Evolutionary conservation across 2,329 filamentous ascomycete species (phyloP).

Genomic region (Alternaria panax): DNA sequence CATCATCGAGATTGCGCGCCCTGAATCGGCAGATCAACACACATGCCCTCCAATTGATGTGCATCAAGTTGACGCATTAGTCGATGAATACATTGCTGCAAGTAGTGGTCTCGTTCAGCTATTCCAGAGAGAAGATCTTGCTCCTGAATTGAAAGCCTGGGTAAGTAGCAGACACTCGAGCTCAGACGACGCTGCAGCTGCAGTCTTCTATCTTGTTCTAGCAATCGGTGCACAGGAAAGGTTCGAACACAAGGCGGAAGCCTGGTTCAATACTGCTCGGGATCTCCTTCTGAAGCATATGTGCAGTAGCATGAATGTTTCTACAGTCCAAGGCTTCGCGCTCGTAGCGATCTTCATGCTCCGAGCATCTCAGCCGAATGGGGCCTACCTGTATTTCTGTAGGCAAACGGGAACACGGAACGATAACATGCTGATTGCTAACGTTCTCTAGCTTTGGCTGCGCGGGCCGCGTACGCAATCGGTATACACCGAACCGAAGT

Average conservation of each 20-base stretch:
- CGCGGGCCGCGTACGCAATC: constrained; percentile 61
- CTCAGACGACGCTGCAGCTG: constrained; percentile 53
- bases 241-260: constrained; percentile 54
- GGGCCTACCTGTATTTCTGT: constrained; percentile 61
- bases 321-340: constrained; percentile 61
- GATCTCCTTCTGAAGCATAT: constrained; percentile 56
- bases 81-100: constrained; percentile 55
- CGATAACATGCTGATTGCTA: not conserved
- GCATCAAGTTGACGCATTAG: constrained; percentile 52
- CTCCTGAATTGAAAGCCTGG: constrained; percentile 40
- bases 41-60: constrained; percentile 33
- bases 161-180: constrained; percentile 15
- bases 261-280: constrained; percentile 57
- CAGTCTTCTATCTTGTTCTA: constrained; percentile 60
- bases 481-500: constrained; percentile 62
- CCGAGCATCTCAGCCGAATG: constrained; percentile 60
- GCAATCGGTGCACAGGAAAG: constrained; percentile 58
- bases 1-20: constrained; percentile 42
- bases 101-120: constrained; percentile 59
- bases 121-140: constrained; percentile 53
- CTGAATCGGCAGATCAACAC: constrained; percentile 31
- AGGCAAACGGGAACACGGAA: not conserved
- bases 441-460: constrained; percentile 49
- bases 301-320: constrained; percentile 58
- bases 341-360: constrained; percentile 62